Base-by-base conservation (phyloP, 106 monocot genomes). In the Amphibolis antarctica region DNA sequence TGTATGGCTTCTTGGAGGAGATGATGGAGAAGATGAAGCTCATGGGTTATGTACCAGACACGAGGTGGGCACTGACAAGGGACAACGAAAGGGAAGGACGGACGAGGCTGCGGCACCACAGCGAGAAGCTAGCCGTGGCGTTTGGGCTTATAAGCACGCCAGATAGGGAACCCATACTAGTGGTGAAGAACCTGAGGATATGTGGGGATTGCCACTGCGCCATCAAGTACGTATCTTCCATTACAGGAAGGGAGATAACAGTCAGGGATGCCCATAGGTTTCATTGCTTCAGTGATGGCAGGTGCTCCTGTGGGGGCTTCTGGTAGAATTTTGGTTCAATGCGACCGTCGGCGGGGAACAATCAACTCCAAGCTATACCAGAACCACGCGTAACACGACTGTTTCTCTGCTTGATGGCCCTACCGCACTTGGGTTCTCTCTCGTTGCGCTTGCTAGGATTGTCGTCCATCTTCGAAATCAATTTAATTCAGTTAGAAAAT, bases 121-220 rank as follows among this genome's bases (percentile, higher is more conserved):
- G 89, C 44, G 80, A 89, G 75, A 85, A 78, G 52, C 82, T 85
- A 12, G 89, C 89, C 0, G 78, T 89, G 5, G 85, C 82, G 0
- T 85, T 82, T 60, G 89, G 85, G 25, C 42, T 89, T 53, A 78
- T 89, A 29, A 80, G 76, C 54, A 85, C 78, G 0, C 25, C n/a
- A 27, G 68, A 76, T 15, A 82, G 80, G 25, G 73, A 30, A 30
- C 74, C 82, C 0, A 82, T 89, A 61, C 63, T 85, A 14, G 80
- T 89, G 51, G 69, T 89, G 77, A 89, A 89, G 78, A 89, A 89
- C 67, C 89, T 89, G 0, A 77, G 89, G 67, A 85, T 85, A 25
- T 85, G 89, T 63, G 85, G 85, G 14, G 89, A 89, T 28, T 89
- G 89, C 42, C 89, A 89, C 69, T 73, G 52, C 64, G 82, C 89